Base-by-base conservation (phyloP, 768 basidiomycete genomes). In the Clavulina sp. region DNA sequence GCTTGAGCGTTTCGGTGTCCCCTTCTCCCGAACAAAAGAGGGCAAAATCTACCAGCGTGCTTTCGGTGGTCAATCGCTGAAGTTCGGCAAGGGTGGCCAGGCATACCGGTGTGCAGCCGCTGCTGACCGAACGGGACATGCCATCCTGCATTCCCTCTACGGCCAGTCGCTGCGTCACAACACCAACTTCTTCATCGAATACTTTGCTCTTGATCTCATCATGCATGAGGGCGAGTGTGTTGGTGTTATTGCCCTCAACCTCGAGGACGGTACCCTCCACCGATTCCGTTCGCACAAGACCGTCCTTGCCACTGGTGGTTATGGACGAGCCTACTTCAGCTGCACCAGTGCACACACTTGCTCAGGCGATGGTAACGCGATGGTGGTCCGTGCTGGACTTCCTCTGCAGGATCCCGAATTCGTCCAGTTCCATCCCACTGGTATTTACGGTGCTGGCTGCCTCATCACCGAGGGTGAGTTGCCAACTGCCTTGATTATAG, bases 121-220 rank as follows among this genome's bases (percentile, higher is more conserved):
- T 4, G 95, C 95, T 52, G 95, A 99, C 66, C 86, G 95, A 65
- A 99, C 95, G 4, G 95, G 95, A 26, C 95, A 99, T 62, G 95
- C 95, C 21, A 78, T 99, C 62, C 78, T 99, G 41, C 95, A 99
- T 73, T 96, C 93, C 5, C 85, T 99, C 52, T 99, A 99, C 61
- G 95, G 95, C 59, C 95, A 99, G 72, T 97, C 93, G 53, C 78
- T 99, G 55, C 83, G 89, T 53, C 95, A 99, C 73, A 81, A 97
- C 73, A 97, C 95, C 65, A 93, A 97, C 69, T 99, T 96, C 70
- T 99, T 99, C 73, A 97, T 99, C 66, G 95, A 99, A 66, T 99
- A 93, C 69, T 97, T 99, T 65, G 95, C 93, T n/a, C 77, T 93
- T 52, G 95, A 99, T 65, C 72, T 99, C 54, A 88, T 99, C 65